phyloP scores from a whole-genome alignment of 108 stramenopile species.

The Fistulifera solaris region DNA sequence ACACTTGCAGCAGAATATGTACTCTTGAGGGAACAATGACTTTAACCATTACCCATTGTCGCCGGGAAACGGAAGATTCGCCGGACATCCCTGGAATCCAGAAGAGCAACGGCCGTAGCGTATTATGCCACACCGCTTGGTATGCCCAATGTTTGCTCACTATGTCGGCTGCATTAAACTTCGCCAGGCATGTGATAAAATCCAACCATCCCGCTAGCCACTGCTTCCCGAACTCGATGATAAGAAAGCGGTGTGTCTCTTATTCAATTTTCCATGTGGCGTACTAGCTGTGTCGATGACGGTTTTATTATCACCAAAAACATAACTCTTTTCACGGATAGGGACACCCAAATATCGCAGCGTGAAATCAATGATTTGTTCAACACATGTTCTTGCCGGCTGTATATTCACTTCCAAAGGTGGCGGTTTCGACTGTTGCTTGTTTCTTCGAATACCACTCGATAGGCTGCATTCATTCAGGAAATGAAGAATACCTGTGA shows the following conservation, averaged over 20 bases:
- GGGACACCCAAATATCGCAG: constrained; percentile 19
- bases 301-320: constrained; percentile 32
- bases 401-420: constrained; percentile 24
- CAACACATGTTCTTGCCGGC: constrained; percentile 7
- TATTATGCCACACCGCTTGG: too few relatives aligned
- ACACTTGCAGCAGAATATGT: too few relatives aligned
- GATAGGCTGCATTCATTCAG: constrained; percentile 13
- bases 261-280: constrained; percentile 4
- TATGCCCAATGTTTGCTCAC: constrained; percentile 5
- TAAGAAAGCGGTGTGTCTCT: constrained; percentile 16
- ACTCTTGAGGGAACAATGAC: too few relatives aligned
- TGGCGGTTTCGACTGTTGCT: constrained; percentile 18
- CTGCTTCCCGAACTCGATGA: constrained; percentile 16
- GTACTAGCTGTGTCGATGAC: constrained; percentile 17
- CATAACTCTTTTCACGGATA: constrained; percentile 14
- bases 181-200: constrained; percentile 6
- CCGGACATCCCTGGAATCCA: too few relatives aligned
- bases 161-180: constrained; percentile 9
- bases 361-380: constrained; percentile 21
- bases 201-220: constrained; percentile 3
- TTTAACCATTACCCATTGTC: too few relatives aligned
- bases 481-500: constrained; percentile 11
- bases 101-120: too few relatives aligned
- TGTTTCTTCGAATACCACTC: constrained; percentile 16
- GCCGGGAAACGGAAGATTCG: too few relatives aligned